phyloP scores from a whole-genome alignment of 176 grass and related monocot genomes.

The Calamus simplicifolius region DNA sequence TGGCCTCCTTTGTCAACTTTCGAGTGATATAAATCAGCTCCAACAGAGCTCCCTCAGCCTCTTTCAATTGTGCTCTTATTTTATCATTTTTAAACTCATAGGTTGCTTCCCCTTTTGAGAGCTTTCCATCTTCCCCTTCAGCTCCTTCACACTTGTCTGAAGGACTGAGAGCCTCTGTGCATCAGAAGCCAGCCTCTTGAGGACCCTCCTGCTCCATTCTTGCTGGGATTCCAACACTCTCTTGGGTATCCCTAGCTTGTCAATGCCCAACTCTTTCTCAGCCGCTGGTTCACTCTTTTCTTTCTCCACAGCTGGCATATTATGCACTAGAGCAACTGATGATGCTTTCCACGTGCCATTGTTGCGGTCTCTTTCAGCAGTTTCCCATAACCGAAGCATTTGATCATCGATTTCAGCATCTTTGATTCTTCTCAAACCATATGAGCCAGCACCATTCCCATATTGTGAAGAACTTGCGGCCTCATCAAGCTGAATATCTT shows the following conservation, averaged over 20 bases:
- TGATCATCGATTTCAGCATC: conserved; percentile 58
- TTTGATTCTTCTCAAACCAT: conserved; percentile 24
- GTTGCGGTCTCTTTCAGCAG: too few species aligned
- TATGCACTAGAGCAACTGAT: conserved; percentile 28
- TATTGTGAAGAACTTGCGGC: conserved; percentile 30
- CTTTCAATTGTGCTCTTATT: conserved; percentile 44
- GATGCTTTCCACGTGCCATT: conserved; percentile 27
- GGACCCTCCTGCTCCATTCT: conserved; percentile 41
- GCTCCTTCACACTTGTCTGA: conserved; percentile 46
- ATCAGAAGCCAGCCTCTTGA: conserved; percentile 59
- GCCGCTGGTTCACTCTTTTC: conserved; percentile 41
- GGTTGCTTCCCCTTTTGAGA: conserved; percentile 50
- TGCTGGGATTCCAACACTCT: conserved; percentile 26
- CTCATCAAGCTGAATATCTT: conserved; percentile 19
- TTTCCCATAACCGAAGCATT: conserved; percentile 61
- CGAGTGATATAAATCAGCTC: conserved; percentile 64
- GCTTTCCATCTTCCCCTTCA: conserved; percentile 66
- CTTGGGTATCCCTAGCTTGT: conserved; percentile 28
- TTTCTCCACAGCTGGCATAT: conserved; percentile 51
- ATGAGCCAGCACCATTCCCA: conserved; percentile 29
- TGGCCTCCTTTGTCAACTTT: conserved; percentile 52
- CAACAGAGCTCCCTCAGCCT: conserved; percentile 49
- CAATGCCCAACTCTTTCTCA: conserved; percentile 44
- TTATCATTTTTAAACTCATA: conserved; percentile 38
- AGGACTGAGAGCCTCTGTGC: conserved; percentile 50